Conservation (phyloP, 2,329 filamentous ascomycete genomes). For the Thelonectria rubi region DNA sequence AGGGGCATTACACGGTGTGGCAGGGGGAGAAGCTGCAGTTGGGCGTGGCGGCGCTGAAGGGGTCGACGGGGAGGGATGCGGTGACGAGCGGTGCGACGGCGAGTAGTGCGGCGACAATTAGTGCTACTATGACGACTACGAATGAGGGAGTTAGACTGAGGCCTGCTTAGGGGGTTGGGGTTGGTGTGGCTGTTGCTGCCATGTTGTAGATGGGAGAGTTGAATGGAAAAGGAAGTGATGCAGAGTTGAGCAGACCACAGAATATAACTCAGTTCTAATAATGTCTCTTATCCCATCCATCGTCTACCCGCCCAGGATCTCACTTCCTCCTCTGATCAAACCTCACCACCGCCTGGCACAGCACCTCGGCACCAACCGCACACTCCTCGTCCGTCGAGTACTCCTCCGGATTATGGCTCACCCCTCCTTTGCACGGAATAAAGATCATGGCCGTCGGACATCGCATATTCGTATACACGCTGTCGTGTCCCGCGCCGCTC, state of each 20-base stretch:
- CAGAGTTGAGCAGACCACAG: too few relatives aligned
- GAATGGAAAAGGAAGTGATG: not conserved
- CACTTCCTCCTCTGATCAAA: slow-evolving; percentile 32
- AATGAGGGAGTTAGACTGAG: slow-evolving; percentile 4
- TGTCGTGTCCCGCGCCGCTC: slow-evolving; percentile 53
- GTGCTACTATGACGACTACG: not conserved
- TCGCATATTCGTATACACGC: slow-evolving; percentile 46
- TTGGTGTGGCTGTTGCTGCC: not conserved
- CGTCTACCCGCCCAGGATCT: not conserved
- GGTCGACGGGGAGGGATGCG: not conserved
- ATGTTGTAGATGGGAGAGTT: not conserved
- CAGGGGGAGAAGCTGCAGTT: slow-evolving; percentile 41
- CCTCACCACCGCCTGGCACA: slow-evolving; percentile 38
- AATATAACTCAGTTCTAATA: too few relatives aligned
- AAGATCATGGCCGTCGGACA: slow-evolving; percentile 53
- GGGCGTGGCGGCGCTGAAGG: slow-evolving; percentile 37
- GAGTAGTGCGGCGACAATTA: slow-evolving; percentile 2
- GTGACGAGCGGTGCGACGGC: slow-evolving; percentile 5
- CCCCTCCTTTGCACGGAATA: slow-evolving; percentile 47
- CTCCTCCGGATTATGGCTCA: slow-evolving; percentile 51
- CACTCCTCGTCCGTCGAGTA: slow-evolving; percentile 50
- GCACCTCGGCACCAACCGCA: slow-evolving; percentile 35
- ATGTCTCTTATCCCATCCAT: not conserved
- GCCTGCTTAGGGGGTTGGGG: slow-evolving; percentile 4
- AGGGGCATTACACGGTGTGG: slow-evolving; percentile 50